Percentiles rank a stretch among this genome's conserved stretches.
Conservation (phyloP, 2,329 filamentous ascomycete genomes). For the Neopestalotiopsis sp. region DNA sequence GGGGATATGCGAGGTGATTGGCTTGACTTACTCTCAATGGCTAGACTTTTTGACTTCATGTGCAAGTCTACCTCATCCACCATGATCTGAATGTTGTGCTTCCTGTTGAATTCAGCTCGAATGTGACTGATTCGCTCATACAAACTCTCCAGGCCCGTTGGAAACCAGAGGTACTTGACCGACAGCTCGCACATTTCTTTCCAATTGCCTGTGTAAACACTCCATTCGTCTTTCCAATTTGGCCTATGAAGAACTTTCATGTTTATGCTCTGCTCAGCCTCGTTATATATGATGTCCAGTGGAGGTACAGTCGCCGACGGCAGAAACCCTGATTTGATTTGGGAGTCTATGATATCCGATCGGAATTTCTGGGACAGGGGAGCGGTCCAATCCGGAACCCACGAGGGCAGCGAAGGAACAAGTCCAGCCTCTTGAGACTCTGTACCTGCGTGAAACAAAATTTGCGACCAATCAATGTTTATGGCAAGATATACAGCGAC, state of each 20-base stretch:
- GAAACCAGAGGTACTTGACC: too few relatives aligned
- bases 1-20: too few relatives aligned
- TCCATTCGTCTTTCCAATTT: not conserved
- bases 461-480: not conserved
- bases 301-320: not conserved
- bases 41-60: too few relatives aligned
- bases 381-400: constrained; percentile 22
- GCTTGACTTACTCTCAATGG: too few relatives aligned
- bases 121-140: too few relatives aligned
- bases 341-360: not conserved
- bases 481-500: constrained; percentile 15
- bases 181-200: too few relatives aligned
- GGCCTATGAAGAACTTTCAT: not conserved
- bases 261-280: not conserved
- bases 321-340: not conserved
- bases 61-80: too few relatives aligned
- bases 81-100: too few relatives aligned
- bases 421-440: not conserved
- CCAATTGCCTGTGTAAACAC: not conserved
- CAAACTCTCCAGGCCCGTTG: too few relatives aligned
- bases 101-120: too few relatives aligned
- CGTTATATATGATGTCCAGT: not conserved
- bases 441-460: constrained; percentile 11
- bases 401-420: constrained; percentile 12
- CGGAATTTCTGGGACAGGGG: not conserved